phyloP scores from a whole-genome alignment of 306 rosid genomes.

The Cyclanthera cordifolia region DNA sequence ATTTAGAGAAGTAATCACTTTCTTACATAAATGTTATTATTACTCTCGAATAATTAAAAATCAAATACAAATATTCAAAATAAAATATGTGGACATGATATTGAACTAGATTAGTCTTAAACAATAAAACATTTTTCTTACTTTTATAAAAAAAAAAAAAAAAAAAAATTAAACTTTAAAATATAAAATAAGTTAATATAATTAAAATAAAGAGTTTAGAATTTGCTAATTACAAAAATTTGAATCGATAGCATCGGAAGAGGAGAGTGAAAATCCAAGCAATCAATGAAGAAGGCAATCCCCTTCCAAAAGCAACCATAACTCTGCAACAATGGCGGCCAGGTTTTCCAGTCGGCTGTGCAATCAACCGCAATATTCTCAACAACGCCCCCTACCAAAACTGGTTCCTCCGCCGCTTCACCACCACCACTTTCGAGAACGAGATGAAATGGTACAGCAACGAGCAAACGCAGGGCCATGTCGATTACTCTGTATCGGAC shows the following conservation, averaged over 20 bases:
- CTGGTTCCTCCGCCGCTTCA: slow-evolving; percentile 59
- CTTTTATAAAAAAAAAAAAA: too few relatives aligned
- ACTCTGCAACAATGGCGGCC: slow-evolving; percentile 12
- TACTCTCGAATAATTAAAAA: too few relatives aligned
- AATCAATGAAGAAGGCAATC: slow-evolving; percentile 36
- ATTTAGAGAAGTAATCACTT: too few relatives aligned
- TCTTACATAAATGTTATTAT: too few relatives aligned
- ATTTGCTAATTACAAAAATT: background rate
- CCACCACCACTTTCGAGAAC: slow-evolving; percentile 41
- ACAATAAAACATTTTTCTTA: too few relatives aligned
- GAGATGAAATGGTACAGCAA: slow-evolving; percentile 83
- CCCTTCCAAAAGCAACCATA: slow-evolving; percentile 38
- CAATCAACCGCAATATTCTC: slow-evolving; percentile 44
- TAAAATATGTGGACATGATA: too few relatives aligned
- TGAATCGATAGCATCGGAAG: slow-evolving; percentile 33
- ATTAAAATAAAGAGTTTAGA: background rate
- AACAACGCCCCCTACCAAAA: slow-evolving; percentile 35
- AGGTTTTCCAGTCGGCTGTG: slow-evolving; percentile 47
- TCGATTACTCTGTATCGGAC: slow-evolving; percentile 35
- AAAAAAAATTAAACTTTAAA: too few relatives aligned
- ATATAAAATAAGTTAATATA: too few relatives aligned
- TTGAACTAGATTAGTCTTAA: too few relatives aligned
- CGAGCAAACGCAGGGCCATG: slow-evolving; percentile 27
- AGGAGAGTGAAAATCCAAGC: slow-evolving; percentile 33
- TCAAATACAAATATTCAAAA: too few relatives aligned